phyloP scores from a whole-genome alignment of 768 basidiomycete species.

The Tulasnella sp. region DNA sequence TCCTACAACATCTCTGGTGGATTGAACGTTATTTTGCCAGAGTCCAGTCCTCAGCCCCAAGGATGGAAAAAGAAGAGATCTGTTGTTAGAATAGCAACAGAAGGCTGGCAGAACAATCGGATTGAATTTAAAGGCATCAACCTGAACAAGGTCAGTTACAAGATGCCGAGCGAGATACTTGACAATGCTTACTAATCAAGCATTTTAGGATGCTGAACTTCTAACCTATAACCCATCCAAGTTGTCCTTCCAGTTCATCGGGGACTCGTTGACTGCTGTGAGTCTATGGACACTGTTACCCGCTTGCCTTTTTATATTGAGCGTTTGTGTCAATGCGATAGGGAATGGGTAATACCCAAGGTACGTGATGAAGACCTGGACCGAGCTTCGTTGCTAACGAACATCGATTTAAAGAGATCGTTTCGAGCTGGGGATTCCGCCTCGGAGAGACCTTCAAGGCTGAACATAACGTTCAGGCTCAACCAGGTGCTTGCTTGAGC shows the following conservation, averaged over 20 bases:
- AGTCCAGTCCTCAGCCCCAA: too few relatives aligned
- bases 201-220: conserved; percentile 34
- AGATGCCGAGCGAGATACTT: too few relatives aligned
- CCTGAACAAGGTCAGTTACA: conserved; percentile 34
- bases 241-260: conserved; percentile 43
- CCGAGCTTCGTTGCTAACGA: neutral
- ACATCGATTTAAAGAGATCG: too few relatives aligned
- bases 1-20: conserved; percentile 39
- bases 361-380: neutral
- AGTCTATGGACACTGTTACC: conserved; percentile 19
- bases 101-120: conserved; percentile 49
- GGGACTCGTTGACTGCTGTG: conserved; percentile 45
- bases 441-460: conserved; percentile 39
- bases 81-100: conserved; percentile 32
- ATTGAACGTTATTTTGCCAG: conserved; percentile 28
- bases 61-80: too few relatives aligned
- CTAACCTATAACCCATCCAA: conserved; percentile 35
- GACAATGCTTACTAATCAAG: neutral
- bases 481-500: conserved; percentile 41
- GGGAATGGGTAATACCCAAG: conserved; percentile 40
- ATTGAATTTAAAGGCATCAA: conserved; percentile 38
- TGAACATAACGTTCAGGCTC: conserved; percentile 39
- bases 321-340: conserved; percentile 19
- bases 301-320: neutral
- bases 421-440: conserved; percentile 46